Evolutionary conservation across 1,139 yeast genomes (phyloP), one percentile per base, ranked within the genome.

Genomic region (Pichia sp.): DNA sequence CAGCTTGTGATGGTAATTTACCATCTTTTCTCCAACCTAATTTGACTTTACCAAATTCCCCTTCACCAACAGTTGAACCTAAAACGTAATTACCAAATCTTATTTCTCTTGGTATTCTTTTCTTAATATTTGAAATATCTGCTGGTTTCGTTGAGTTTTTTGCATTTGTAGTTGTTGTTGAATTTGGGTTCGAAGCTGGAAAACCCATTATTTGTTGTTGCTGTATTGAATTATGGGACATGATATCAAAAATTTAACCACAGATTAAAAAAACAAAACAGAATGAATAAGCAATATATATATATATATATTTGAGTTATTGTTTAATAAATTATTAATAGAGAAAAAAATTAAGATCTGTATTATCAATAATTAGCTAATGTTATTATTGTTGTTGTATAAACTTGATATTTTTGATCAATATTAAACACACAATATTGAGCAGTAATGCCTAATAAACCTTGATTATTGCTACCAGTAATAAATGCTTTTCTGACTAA

Each of bases 21-120:
- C 89, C 89, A 61, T 83, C 92, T 65, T 84, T 83, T 49, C 95
- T 74, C 97, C 97, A 90, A 26, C 97, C 97, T n/a, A 92, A 73
- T 66, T 90, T 92, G 53, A 92, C 98, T 67, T 90, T 90, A 51
- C 97, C 98, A 66, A 92, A 92, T 65, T 92, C 97, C 41, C 98
- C 98, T 69, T 90, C 96, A 38, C 98, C 98, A n/a, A 92, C 71
- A 1, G 97, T 90, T 27, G 95, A 83, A 4, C 97, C 97, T 7
- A 92, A 74, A 35, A 86, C 78, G 62, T 90, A 92, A 36, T 86
- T 81, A 35, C 97, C 97, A 63, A 92, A 89, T 41, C 90, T 73
- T 52, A 79, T 82, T 59, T 79, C 83, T 46, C 81, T 66, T 51
- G 78, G 81, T 5, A 69, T 48, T 37, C 50, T 48, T n/a, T 50